These are phyloP conservation scores for Prinsepia uniflora DNA, from an alignment of 306 rosid species.

Conservation along the genomic window DNA sequence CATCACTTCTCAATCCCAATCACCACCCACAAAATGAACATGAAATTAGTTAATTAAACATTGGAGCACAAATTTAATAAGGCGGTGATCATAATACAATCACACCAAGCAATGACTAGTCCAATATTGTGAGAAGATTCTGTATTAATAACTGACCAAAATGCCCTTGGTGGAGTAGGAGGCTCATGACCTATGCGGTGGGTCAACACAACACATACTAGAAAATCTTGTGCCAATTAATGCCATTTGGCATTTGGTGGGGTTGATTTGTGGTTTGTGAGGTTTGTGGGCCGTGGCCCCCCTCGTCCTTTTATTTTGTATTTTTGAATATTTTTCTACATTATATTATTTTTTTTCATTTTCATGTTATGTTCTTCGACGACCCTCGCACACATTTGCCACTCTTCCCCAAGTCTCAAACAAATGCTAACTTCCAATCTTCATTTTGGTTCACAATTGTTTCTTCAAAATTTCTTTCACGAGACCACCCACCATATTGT, in stretches of 20 bases:
- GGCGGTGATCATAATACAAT: conserved; percentile 25
- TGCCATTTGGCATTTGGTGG: conserved; percentile 29
- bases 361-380: too few relatives aligned
- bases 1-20: neutral
- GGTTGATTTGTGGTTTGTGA: conserved; percentile 14
- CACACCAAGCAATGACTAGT: neutral
- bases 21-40: neutral
- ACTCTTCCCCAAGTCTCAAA: conserved; percentile 19
- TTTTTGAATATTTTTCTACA: conserved; percentile 23
- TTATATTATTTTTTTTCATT: neutral
- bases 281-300: conserved; percentile 9
- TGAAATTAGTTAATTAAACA: neutral
- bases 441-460: conserved; percentile 34
- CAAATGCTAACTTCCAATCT: conserved; percentile 61
- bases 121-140: neutral
- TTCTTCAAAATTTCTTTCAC: conserved; percentile 28
- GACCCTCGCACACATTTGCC: conserved; percentile 6
- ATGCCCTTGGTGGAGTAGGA: conserved; percentile 35
- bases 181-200: conserved; percentile 20
- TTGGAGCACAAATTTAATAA: neutral
- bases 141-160: neutral
- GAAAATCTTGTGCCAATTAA: conserved; percentile 19
- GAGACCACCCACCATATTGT: conserved; percentile 45
- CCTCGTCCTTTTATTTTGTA: neutral
- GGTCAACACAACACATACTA: conserved; percentile 18